Evolutionary conservation across 768 basidiomycete species (phyloP).

Genomic region (Calocera cornea): DNA sequence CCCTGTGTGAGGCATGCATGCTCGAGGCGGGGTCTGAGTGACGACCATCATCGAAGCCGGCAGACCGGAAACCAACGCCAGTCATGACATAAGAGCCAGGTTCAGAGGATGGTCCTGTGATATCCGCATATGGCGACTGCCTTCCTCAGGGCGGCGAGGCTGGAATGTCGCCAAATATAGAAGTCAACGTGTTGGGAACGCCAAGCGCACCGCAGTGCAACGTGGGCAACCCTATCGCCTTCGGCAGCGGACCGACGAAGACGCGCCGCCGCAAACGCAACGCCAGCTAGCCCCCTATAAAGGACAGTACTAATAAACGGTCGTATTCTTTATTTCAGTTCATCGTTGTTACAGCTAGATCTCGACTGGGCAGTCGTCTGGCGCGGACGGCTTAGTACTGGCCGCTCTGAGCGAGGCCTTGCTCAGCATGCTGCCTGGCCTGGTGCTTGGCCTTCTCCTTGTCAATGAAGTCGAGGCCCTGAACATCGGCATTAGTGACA

Average conservation of each 20-base stretch:
- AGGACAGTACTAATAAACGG: background rate
- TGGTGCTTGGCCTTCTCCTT: constrained; percentile 29
- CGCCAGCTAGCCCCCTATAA: background rate
- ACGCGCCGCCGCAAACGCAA: no score
- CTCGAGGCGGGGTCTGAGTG: no score
- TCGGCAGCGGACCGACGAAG: no score
- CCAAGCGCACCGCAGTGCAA: background rate
- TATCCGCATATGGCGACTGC: background rate
- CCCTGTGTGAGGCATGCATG: no score
- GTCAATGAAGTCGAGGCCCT: constrained; percentile 36
- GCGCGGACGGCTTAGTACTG: background rate
- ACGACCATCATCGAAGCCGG: no score
- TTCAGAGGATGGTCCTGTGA: background rate
- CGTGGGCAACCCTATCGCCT: background rate
- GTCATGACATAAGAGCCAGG: background rate
- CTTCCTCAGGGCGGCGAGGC: background rate
- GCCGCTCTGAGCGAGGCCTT: background rate
- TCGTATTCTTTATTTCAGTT: background rate
- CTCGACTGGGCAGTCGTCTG: background rate
- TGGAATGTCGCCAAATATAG: no score
- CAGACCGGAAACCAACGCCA: background rate
- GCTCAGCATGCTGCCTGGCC: background rate
- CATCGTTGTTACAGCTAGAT: background rate
- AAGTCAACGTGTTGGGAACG: no score
- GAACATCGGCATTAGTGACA: background rate